Evolutionary conservation across 257 asterid genomes (phyloP).

Genomic region (Capsicum rhomboideum): DNA sequence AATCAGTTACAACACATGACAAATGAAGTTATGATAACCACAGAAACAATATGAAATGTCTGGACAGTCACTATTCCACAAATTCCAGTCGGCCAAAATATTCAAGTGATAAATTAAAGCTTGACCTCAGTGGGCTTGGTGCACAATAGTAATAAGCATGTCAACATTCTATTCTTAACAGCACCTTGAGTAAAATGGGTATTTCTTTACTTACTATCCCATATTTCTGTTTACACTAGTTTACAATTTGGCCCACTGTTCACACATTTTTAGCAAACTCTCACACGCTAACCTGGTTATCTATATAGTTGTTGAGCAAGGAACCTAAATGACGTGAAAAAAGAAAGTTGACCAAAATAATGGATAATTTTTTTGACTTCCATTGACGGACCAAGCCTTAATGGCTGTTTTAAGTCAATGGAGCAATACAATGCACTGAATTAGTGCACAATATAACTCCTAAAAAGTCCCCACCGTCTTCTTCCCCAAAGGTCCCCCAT

Average conservation of each 20-base stretch:
- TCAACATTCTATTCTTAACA: neutral
- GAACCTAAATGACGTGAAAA: neutral
- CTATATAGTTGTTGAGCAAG: neutral
- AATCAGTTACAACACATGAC: neutral
- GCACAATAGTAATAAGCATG: neutral
- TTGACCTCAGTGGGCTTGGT: neutral
- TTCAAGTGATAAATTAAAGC: neutral
- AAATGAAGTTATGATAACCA: neutral
- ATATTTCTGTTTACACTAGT: neutral
- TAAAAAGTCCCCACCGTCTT: no score
- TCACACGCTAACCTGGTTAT: neutral
- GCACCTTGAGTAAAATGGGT: neutral
- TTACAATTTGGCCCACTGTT: neutral
- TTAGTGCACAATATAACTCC: no score
- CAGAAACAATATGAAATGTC: neutral
- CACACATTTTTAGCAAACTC: neutral
- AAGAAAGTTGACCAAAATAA: neutral
- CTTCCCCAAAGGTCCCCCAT: no score
- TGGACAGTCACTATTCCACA: neutral
- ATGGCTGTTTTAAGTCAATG: neutral
- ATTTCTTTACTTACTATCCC: neutral
- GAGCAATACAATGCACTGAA: no score
- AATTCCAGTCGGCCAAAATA: neutral
- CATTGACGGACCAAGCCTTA: neutral
- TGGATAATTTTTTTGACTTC: neutral